Conservation (phyloP, 1,284 basidiomycete species). For the Mycosarcoma maydis region DNA sequence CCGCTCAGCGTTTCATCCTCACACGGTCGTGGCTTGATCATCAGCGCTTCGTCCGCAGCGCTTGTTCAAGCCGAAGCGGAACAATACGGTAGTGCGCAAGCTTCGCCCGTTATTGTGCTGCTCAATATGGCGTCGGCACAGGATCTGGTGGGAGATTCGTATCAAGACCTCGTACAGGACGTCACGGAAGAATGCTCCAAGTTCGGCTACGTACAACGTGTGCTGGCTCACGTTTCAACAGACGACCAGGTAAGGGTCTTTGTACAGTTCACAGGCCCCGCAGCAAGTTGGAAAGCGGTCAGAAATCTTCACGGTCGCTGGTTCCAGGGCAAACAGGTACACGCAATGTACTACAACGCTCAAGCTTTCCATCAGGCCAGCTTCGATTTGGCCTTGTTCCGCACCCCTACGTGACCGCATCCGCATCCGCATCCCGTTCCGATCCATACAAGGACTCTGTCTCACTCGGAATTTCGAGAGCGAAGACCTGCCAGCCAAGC, state of each 20-base stretch:
- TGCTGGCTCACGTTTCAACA: slow-evolving; percentile 22
- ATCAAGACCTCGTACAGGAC: slow-evolving; percentile 14
- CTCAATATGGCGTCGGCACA: slow-evolving; percentile 12
- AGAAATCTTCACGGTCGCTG: slow-evolving; percentile 46
- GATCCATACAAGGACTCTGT: no score
- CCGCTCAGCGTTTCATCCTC: slow-evolving; percentile 29
- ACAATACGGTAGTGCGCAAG: slow-evolving; percentile 10
- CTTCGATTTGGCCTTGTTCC: neutral
- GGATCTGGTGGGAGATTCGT: neutral
- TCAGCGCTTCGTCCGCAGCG: neutral
- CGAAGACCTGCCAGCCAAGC: no score
- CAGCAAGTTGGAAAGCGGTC: slow-evolving; percentile 53
- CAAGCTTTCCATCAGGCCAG: neutral
- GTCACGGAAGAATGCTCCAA: slow-evolving; percentile 45
- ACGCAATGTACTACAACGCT: slow-evolving; percentile 17
- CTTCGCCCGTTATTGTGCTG: slow-evolving; percentile 22
- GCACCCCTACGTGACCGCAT: no score
- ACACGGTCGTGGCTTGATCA: slow-evolving; percentile 1
- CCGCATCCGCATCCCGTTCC: no score
- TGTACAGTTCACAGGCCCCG: slow-evolving; percentile 55
- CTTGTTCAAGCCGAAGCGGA: neutral
- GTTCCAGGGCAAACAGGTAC: slow-evolving; percentile 28
- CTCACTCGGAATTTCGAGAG: no score
- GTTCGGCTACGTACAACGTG: slow-evolving; percentile 49
- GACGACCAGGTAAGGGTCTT: slow-evolving; percentile 39